These are phyloP conservation scores for Anisogramma anomala DNA, from an alignment of 2,329 filamentous ascomycete genomes.

Conservation along the genomic window DNA sequence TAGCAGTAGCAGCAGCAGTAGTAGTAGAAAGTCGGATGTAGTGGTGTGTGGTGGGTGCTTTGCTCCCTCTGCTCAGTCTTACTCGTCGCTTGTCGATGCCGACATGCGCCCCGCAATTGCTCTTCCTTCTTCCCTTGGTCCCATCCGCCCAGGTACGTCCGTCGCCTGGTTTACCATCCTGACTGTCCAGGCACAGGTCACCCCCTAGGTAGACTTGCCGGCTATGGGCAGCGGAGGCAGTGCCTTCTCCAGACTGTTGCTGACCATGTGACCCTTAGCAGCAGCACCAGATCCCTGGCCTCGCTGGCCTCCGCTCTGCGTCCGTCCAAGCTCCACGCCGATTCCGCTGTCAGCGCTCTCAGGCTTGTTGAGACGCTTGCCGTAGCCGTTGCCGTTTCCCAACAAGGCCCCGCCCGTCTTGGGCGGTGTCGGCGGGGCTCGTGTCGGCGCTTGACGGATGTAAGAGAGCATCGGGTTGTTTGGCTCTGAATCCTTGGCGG, in stretches of 20 bases:
- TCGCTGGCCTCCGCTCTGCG: conserved; percentile 19
- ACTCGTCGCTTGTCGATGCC: too few species aligned
- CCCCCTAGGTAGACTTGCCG: conserved; percentile 14
- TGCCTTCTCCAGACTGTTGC: conserved; percentile 48
- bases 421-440: conserved; percentile 35
- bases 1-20: too few species aligned
- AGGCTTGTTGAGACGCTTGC: conserved; percentile 25
- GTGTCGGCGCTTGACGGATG: conserved; percentile 8
- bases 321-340: conserved; percentile 23
- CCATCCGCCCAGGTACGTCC: neutral
- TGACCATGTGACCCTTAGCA: conserved; percentile 32
- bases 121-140: neutral
- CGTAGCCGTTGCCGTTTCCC: conserved; percentile 6
- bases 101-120: neutral
- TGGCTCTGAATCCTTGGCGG: conserved; percentile 28
- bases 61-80: too few species aligned
- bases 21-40: too few species aligned
- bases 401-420: conserved; percentile 22
- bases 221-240: conserved; percentile 42
- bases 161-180: neutral
- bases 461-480: conserved; percentile 24
- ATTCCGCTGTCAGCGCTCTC: conserved; percentile 39
- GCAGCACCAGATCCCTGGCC: conserved; percentile 18
- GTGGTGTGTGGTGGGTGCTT: too few species aligned
- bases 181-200: conserved; percentile 4